These are phyloP conservation scores for Bocquillonia castaneifolia DNA, from an alignment of 441 rosid species.

Conservation along the genomic window DNA sequence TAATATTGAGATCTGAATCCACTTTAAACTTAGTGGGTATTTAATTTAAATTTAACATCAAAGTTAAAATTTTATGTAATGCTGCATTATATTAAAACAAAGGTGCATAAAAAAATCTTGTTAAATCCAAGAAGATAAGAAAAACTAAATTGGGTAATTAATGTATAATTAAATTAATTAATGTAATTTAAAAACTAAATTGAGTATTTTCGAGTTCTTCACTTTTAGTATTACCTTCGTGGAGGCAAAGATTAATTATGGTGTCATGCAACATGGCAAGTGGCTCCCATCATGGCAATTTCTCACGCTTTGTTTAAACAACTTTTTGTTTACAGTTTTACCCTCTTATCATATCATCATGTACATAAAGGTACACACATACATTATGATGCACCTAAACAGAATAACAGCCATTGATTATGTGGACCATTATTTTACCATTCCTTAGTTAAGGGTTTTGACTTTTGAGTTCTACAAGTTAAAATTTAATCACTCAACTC, in stretches of 20 bases:
- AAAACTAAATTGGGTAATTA: neutral
- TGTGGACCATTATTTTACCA: slow-evolving; percentile 29
- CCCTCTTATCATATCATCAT: slow-evolving; percentile 22
- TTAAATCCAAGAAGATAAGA: neutral
- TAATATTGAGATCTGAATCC: no score
- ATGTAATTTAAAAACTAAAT: neutral
- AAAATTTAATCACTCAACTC: slow-evolving; percentile 13
- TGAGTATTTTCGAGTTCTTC: slow-evolving; percentile 3
- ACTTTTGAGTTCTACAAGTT: slow-evolving; percentile 25
- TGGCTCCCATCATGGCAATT: slow-evolving; percentile 40
- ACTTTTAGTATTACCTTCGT: slow-evolving; percentile 8
- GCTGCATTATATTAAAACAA: no score
- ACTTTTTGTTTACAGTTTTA: slow-evolving; percentile 22
- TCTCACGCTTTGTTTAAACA: slow-evolving; percentile 29
- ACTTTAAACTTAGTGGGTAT: no score
- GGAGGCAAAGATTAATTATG: slow-evolving; percentile 36
- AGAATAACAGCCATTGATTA: slow-evolving; percentile 31
- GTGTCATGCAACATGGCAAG: slow-evolving; percentile 31
- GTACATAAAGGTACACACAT: slow-evolving; percentile 28
- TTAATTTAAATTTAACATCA: no score
- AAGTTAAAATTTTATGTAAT: no score
- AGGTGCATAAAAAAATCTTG: no score
- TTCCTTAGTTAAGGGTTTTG: slow-evolving; percentile 26
- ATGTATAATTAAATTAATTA: neutral
- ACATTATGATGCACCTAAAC: slow-evolving; percentile 23